These are phyloP conservation scores for Tuber indicum DNA, from an alignment of 495 filamentous ascomycete genomes.

Conservation along the genomic window DNA sequence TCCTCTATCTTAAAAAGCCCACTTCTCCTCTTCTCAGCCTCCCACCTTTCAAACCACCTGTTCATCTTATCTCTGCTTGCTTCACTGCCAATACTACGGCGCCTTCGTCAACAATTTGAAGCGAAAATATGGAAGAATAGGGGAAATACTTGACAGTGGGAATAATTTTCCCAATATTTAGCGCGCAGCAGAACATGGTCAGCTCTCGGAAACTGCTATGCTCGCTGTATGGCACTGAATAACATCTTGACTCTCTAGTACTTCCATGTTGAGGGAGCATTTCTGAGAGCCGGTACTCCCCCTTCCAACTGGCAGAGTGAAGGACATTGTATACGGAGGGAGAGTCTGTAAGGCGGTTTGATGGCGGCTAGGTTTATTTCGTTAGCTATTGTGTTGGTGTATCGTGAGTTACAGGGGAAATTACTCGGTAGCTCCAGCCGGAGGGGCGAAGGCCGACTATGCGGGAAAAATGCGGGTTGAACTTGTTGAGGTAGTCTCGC, in stretches of 20 bases:
- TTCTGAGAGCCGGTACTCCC: slow-evolving; percentile 57
- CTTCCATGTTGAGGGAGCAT: slow-evolving; percentile 73
- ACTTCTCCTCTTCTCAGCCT: slow-evolving; percentile 71
- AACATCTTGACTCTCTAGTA: slow-evolving; percentile 68
- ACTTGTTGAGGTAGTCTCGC: slow-evolving; percentile 71
- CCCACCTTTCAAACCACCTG: slow-evolving; percentile 82
- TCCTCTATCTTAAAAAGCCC: slow-evolving; percentile 58
- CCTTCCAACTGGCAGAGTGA: slow-evolving; percentile 65
- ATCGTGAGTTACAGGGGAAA: neutral
- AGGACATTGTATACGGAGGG: slow-evolving; percentile 64
- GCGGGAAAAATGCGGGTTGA: slow-evolving; percentile 70
- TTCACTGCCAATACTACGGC: slow-evolving; percentile 52
- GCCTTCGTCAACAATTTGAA: neutral
- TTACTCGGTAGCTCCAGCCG: slow-evolving; percentile 74
- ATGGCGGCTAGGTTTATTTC: slow-evolving; percentile 48
- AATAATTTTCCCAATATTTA: slow-evolving; percentile 80
- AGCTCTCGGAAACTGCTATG: slow-evolving; percentile 91
- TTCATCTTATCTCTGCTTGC: slow-evolving; percentile 71
- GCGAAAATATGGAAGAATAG: neutral
- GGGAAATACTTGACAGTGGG: slow-evolving; percentile 70
- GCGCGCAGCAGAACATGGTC: slow-evolving; percentile 80
- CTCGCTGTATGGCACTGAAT: slow-evolving; percentile 89
- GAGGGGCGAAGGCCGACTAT: slow-evolving; percentile 88
- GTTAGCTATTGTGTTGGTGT: neutral
- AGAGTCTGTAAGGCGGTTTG: slow-evolving; percentile 55